Percentiles rank a stretch among this genome's conserved stretches.
Evolutionary conservation across 257 asterid species (phyloP).

Genomic region (Nyctanthes arbortristis): DNA sequence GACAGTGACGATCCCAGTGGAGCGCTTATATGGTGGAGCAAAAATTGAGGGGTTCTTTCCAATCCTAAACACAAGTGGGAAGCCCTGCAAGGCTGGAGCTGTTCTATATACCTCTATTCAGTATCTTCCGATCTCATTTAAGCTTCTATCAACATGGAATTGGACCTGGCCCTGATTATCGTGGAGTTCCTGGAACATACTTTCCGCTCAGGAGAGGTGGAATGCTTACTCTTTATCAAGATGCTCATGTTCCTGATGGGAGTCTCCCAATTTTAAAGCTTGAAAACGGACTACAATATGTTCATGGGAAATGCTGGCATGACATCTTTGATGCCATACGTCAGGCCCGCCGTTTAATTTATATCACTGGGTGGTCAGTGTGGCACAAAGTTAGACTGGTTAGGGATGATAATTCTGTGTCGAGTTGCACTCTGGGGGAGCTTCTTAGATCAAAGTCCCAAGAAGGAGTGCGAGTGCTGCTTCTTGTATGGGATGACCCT

Average conservation of each 20-base stretch:
- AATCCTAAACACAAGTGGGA: constrained; percentile 38
- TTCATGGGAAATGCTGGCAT: constrained; percentile 61
- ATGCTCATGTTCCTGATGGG: constrained; percentile 50
- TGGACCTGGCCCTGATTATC: constrained; percentile 23
- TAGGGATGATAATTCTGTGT: constrained; percentile 46
- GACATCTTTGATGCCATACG: constrained; percentile 56
- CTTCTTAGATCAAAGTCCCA: constrained; percentile 55
- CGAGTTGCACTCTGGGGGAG: constrained; percentile 51
- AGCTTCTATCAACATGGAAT: constrained; percentile 33
- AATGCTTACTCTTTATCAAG: constrained; percentile 53
- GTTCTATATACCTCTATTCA: constrained; percentile 6
- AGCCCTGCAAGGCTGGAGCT: constrained; percentile 41
- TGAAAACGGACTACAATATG: constrained; percentile 32
- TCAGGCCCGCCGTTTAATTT: constrained; percentile 55
- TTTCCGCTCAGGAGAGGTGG: constrained; percentile 61
- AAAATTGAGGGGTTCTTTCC: constrained; percentile 52
- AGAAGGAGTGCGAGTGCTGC: constrained; percentile 59
- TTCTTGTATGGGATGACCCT: constrained; percentile 68
- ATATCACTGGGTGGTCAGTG: constrained; percentile 60
- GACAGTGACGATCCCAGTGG: constrained; percentile 38
- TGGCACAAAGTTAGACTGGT: constrained; percentile 54
- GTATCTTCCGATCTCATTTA: constrained; percentile 17
- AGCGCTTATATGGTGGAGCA: not conserved
- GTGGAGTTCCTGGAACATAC: constrained; percentile 40
- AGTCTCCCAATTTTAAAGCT: constrained; percentile 44